Evolutionary conservation across 1,139 yeast species (phyloP), one percentile per base, ranked within the genome.

Genomic region (Spathaspora sp.): DNA sequence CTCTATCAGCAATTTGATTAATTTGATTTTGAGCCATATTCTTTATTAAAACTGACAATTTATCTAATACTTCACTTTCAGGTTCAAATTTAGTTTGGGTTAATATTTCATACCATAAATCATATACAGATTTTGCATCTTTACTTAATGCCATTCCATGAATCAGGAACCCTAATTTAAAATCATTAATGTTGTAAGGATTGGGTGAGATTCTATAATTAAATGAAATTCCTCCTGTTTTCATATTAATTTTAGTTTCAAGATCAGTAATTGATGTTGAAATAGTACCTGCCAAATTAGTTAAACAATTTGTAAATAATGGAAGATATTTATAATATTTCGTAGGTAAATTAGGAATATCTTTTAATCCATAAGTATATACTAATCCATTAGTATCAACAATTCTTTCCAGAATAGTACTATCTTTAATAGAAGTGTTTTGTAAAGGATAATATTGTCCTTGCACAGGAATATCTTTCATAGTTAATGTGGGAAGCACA

Each of bases 201-300:
- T 83, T 75, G 3, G 86, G 72, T 41, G 77, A 74, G 3, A 82
- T 80, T 51, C 78, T 73, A 15, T 83, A 71, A 23, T 79, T 73
- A 23, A 90, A 79, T 2, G 81, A 69, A 16, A 93, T 65, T 0
- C 98, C 97, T 18, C 99, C 99, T 1, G 99, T 90, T 50, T 78
- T 75, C 44, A 84, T 73, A 58, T 86, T 89, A 52, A 95, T 90
- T 45, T 82, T 82, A 51, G 93, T 90, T 61, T 93, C 99, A 50
- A 93, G 77, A 40, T 84, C 86, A 16, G 90, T 87, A 77, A 89
- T 88, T 1, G 86, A 64, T 47, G 85, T 82, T 7, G 67, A 60
- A 3, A 69, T 61, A 0, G 99, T 91, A 13, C 99, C 99, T 0
- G 79, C 78, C 52, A 93, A 74, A 58, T 86, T 89, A 3, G 95